Evolutionary conservation across 2,329 filamentous ascomycete species (phyloP).

Genomic region (Colletotrichum eleusines): DNA sequence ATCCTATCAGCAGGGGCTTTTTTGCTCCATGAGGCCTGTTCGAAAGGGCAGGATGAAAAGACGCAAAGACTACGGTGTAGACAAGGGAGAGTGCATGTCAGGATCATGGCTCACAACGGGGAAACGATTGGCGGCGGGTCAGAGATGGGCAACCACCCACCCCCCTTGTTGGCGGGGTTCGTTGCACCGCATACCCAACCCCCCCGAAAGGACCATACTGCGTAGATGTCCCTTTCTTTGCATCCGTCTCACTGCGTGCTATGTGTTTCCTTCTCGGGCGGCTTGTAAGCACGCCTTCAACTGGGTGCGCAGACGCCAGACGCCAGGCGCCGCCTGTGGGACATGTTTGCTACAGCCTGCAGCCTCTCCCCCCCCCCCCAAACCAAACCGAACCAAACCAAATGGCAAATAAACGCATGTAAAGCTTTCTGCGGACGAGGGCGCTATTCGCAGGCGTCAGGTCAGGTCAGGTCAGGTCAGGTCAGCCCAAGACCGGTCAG

Average conservation of each 20-base stretch:
- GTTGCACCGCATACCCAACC: slow-evolving; percentile 8
- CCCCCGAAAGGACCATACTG: not conserved
- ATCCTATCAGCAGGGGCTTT: slow-evolving; percentile 12
- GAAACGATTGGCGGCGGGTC: slow-evolving; percentile 26
- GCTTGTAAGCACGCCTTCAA: not conserved
- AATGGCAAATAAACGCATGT: not conserved
- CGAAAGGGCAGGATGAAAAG: slow-evolving; percentile 14
- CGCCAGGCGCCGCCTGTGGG: slow-evolving; percentile 3
- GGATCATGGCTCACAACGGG: slow-evolving; percentile 4
- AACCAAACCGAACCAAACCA: not conserved
- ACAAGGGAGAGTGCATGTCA: slow-evolving; percentile 16
- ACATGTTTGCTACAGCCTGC: not conserved
- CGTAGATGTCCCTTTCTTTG: not conserved
- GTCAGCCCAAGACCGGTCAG: slow-evolving; percentile 4
- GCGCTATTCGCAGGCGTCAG: not conserved
- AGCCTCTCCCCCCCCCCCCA: too few species aligned
- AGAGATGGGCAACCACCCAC: slow-evolving; percentile 1
- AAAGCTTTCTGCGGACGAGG: not conserved
- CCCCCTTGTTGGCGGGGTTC: slow-evolving; percentile 1
- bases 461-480: slow-evolving; percentile 2
- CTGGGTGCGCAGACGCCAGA: slow-evolving; percentile 1
- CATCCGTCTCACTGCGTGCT: not conserved
- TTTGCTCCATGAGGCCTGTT: not conserved
- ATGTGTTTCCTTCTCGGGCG: not conserved
- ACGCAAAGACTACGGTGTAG: not conserved